A percentile compares a stretch with the other conserved stretches of the same genome.
Evolutionary conservation across 1,139 yeast genomes (phyloP).

Genomic region (Kodamaea fungicola): DNA sequence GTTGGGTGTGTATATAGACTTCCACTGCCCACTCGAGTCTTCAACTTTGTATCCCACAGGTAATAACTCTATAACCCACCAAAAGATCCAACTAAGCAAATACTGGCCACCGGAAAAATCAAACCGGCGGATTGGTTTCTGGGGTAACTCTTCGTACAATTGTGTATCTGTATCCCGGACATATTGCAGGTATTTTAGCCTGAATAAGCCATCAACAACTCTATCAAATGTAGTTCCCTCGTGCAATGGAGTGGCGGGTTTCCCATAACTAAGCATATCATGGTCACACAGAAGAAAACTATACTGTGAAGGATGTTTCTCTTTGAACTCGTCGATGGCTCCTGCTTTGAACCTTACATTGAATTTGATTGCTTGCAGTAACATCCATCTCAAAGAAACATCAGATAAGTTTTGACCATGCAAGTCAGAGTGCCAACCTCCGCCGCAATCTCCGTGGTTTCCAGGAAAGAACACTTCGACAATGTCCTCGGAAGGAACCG

Average conservation of each 20-base stretch:
- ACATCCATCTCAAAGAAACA: conserved; percentile 56
- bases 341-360: conserved; percentile 46
- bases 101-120: conserved; percentile 35
- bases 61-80: conserved; percentile 63
- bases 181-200: not conserved
- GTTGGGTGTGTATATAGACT: conserved; percentile 47
- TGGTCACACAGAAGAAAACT: conserved; percentile 46
- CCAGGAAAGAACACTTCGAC: conserved; percentile 64
- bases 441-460: conserved; percentile 64
- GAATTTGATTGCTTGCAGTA: conserved; percentile 46
- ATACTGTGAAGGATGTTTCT: conserved; percentile 30
- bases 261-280: conserved; percentile 33
- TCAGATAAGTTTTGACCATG: conserved; percentile 27
- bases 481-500: conserved; percentile 30
- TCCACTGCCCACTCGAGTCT: conserved; percentile 45
- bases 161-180: not conserved
- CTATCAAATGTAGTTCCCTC: not conserved
- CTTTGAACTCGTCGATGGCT: conserved; percentile 36
- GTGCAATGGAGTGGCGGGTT: conserved; percentile 1
- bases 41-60: conserved; percentile 54
- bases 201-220: not conserved
- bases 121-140: conserved; percentile 16
- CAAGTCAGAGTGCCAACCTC: conserved; percentile 51
- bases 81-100: conserved; percentile 24
- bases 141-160: conserved; percentile 7